Conservation (phyloP, 176 grass and related monocot species). For the Eragrostis nindensis region DNA sequence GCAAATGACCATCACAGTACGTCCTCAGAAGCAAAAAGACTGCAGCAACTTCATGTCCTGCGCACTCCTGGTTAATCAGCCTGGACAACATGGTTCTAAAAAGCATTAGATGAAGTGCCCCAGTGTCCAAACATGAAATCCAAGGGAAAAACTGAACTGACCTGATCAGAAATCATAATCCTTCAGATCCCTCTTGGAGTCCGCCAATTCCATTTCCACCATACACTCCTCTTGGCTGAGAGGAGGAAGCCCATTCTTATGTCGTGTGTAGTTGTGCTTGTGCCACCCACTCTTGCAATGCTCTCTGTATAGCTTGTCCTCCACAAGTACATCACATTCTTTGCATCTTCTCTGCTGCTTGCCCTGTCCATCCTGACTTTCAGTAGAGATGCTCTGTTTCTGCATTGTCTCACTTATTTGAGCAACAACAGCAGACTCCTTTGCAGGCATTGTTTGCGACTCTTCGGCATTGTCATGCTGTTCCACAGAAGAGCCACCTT, state of each 20-base stretch:
- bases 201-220: slow-evolving; percentile 61
- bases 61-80: background rate
- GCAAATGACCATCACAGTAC: background rate
- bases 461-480: slow-evolving; percentile 51
- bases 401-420: slow-evolving; percentile 59
- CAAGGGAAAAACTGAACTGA: background rate
- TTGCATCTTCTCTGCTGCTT: slow-evolving; percentile 70
- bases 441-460: slow-evolving; percentile 40
- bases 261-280: slow-evolving; percentile 81
- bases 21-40: slow-evolving; percentile 15
- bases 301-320: slow-evolving; percentile 74
- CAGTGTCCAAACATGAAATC: background rate
- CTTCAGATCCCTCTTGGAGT: slow-evolving; percentile 62
- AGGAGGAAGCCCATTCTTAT: slow-evolving; percentile 63
- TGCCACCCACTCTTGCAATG: slow-evolving; percentile 87
- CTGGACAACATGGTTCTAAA: background rate
- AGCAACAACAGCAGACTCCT: slow-evolving; percentile 36
- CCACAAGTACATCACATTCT: slow-evolving; percentile 63
- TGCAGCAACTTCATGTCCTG: background rate
- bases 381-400: slow-evolving; percentile 56
- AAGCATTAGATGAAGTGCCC: background rate
- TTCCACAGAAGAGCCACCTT: slow-evolving; percentile 63
- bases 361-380: slow-evolving; percentile 35
- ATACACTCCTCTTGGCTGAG: slow-evolving; percentile 71
- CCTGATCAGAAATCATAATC: slow-evolving; percentile 81